Evolutionary conservation across 176 grass and related monocot genomes (phyloP), one percentile per base, ranked within the genome.

Genomic region (Elymus sibiricus): DNA sequence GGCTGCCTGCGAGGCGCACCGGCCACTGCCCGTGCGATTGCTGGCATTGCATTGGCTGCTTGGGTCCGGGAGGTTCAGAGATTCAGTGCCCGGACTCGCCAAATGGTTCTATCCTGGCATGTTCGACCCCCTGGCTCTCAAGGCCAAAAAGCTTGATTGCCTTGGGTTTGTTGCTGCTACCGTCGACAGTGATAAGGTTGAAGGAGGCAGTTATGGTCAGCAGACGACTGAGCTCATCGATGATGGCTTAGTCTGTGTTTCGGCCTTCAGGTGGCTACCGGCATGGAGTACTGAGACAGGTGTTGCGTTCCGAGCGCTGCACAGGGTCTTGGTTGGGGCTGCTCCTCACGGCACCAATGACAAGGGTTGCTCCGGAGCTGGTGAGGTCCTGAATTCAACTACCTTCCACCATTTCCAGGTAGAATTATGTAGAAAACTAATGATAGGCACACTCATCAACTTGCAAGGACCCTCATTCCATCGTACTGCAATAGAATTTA

Each of bases 101-200:
- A 26, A 21, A 39, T 85, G 70, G 38, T 94, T 98, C 69, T 94
- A 94, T 78, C 93, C 95, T 73, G 39, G 65, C 7, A 44, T 98
- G 62, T 95, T 95, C 3, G 95, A 98, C 49, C 91, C 95, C 62
- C 90, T 98, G 16, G 87, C 90, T 0, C 67, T 98, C 76, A 98
- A 98, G 86, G 93, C 93, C 35, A 98, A 94, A 84, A 98, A 98
- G 69, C 88, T 98, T 6, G 93, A 98, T 62, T 90, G 87, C 37
- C 90, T 95, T 22, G 74, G 90, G 16, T 70, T 88, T 67, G 83
- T 87, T 71, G 88, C 88, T 81, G 84, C 86, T 47, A 47, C 37
- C 9, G 13, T 82, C 19, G 76, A 69, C 39, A 47, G 15, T 61
- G 76, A 82, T 34, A 90, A 91, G 76, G 44, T 62, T 43, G 42